Percentiles rank a stretch among this genome's conserved stretches.
phyloP scores from a whole-genome alignment of 768 basidiomycete species.

The Tulasnella calospora region DNA sequence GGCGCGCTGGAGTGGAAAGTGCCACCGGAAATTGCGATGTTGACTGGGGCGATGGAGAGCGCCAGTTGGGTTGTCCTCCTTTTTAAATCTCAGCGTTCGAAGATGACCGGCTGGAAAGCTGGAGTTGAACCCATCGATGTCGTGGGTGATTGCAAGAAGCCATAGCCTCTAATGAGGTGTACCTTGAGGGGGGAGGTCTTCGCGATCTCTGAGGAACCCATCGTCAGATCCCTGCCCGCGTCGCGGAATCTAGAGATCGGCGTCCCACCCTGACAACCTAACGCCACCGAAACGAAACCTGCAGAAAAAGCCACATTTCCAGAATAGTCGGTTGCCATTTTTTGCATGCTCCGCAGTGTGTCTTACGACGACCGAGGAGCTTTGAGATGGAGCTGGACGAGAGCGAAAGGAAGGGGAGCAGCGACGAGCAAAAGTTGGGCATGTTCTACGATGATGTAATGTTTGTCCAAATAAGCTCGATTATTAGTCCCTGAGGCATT shows the following conservation, averaged over 20 bases:
- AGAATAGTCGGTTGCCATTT: neutral
- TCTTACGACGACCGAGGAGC: neutral
- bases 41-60: neutral
- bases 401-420: neutral
- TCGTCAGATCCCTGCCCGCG: neutral
- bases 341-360: neutral
- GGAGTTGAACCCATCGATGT: neutral
- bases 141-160: neutral
- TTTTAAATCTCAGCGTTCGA: neutral
- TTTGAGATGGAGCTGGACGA: neutral
- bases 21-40: neutral
- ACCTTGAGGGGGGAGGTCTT: neutral
- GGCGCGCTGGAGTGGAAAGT: neutral
- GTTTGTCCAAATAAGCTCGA: neutral
- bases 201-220: neutral
- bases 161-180: neutral
- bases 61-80: neutral
- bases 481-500: neutral
- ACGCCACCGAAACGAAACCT: neutral
- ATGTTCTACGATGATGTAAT: constrained; percentile 5
- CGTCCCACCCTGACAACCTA: neutral
- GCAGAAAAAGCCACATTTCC: neutral
- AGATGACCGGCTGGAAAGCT: neutral
- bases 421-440: neutral
- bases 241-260: neutral